These are phyloP conservation scores for Trematosphaeria pertusa DNA, from an alignment of 2,329 filamentous ascomycete genomes.

Conservation along the genomic window DNA sequence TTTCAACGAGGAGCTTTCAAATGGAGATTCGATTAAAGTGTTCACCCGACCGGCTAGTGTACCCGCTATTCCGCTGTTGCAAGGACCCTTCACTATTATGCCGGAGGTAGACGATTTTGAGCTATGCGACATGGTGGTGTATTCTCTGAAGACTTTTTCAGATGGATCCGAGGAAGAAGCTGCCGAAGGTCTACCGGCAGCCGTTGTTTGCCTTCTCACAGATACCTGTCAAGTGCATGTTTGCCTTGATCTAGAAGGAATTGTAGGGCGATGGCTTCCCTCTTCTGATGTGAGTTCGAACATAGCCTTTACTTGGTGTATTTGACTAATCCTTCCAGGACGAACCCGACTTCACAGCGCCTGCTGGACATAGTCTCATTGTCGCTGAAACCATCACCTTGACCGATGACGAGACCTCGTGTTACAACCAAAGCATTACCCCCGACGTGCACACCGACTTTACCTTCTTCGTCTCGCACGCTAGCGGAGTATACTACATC, in stretches of 20 bases:
- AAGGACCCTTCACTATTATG: slow-evolving; percentile 66
- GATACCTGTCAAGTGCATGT: slow-evolving; percentile 63
- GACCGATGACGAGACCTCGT: slow-evolving; percentile 28
- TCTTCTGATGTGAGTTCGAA: slow-evolving; percentile 36
- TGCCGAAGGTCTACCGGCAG: slow-evolving; percentile 61
- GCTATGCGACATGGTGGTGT: slow-evolving; percentile 66
- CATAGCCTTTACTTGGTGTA: neutral
- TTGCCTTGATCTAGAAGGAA: slow-evolving; percentile 66
- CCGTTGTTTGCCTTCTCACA: slow-evolving; percentile 65
- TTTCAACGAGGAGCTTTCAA: slow-evolving; percentile 47
- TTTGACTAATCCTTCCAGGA: slow-evolving; percentile 22
- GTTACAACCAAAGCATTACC: slow-evolving; percentile 63
- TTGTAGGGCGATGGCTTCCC: slow-evolving; percentile 70
- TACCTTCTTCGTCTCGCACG: slow-evolving; percentile 64
- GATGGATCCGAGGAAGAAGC: slow-evolving; percentile 58
- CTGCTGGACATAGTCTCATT: slow-evolving; percentile 36
- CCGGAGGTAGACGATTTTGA: slow-evolving; percentile 62
- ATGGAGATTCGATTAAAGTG: slow-evolving; percentile 57
- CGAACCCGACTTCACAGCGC: slow-evolving; percentile 23
- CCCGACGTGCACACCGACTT: slow-evolving; percentile 63
- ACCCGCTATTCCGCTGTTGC: slow-evolving; percentile 64
- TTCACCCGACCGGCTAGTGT: slow-evolving; percentile 62
- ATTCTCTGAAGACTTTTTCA: slow-evolving; percentile 57
- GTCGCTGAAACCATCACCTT: slow-evolving; percentile 52
- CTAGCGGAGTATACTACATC: slow-evolving; percentile 61